A percentile compares a stretch with the other conserved stretches of the same genome.
phyloP scores from a whole-genome alignment of 2,329 filamentous ascomycete species.

The Diaporthe citriasiana region DNA sequence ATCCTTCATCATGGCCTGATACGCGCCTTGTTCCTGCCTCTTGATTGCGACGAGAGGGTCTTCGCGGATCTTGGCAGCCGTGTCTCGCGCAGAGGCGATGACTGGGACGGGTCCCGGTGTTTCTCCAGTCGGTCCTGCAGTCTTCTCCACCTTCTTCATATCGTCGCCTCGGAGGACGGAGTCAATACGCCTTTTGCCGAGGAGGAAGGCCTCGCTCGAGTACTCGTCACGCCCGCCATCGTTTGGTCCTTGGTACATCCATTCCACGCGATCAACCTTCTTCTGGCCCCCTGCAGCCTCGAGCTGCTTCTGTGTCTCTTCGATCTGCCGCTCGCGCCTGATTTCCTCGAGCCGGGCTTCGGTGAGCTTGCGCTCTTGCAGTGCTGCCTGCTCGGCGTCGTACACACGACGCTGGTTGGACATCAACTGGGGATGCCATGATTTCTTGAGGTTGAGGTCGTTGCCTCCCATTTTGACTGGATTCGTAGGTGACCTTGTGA shows the following conservation, averaged over 20 bases:
- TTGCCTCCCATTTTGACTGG: conserved; percentile 81
- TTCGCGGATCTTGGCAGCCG: conserved; percentile 86
- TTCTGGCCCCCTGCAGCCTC: conserved; percentile 89
- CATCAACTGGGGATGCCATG: conserved; percentile 92
- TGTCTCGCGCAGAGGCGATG: conserved; percentile 83
- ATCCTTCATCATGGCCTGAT: conserved; percentile 85
- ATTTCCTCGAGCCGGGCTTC: conserved; percentile 93
- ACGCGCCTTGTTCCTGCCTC: conserved; percentile 87
- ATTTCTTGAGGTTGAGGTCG: conserved; percentile 95
- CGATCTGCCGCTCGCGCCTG: conserved; percentile 91
- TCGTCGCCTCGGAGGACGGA: conserved; percentile 83
- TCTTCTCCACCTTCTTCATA: conserved; percentile 84
- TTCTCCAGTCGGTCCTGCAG: conserved; percentile 71
- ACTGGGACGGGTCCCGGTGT: conserved; percentile 70
- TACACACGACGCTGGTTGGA: conserved; percentile 93
- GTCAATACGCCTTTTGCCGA: conserved; percentile 94
- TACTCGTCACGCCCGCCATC: conserved; percentile 82
- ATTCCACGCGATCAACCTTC: conserved; percentile 87
- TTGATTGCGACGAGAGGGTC: conserved; percentile 96
- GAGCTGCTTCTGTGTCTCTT: conserved; percentile 91
- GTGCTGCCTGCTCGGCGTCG: conserved; percentile 91
- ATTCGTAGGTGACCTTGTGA: neutral
- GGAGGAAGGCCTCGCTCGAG: conserved; percentile 92
- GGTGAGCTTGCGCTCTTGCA: conserved; percentile 94
- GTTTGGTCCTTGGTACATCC: conserved; percentile 96